Conservation (phyloP, 768 basidiomycete species). For the Pholiota microspora region DNA sequence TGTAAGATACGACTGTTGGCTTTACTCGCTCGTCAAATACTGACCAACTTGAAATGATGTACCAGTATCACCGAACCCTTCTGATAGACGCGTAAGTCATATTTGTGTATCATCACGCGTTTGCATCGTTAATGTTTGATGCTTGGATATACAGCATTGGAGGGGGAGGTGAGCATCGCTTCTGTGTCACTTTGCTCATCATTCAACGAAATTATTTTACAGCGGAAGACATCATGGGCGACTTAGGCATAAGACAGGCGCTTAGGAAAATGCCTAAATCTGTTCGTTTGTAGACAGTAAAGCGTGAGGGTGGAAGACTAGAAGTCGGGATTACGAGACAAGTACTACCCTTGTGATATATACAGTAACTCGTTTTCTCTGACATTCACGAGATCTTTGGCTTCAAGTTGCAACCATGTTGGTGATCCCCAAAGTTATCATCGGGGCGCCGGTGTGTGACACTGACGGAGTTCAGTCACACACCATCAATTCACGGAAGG, state of each 20-base stretch:
- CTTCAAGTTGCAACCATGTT: too few species aligned
- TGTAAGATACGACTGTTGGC: slow-evolving; percentile 25
- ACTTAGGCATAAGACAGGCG: slow-evolving; percentile 81
- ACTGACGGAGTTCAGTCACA: too few species aligned
- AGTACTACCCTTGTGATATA: too few species aligned
- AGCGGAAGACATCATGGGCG: slow-evolving; percentile 79
- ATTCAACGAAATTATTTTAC: slow-evolving; percentile 4
- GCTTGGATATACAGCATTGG: slow-evolving; percentile 37
- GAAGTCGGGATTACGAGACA: too few species aligned
- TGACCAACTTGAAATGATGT: slow-evolving; percentile 17
- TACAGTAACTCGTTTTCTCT: too few species aligned
- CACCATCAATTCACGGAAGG: not conserved
- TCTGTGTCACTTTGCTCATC: not conserved
- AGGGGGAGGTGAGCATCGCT: slow-evolving; percentile 52
- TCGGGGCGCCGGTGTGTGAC: too few species aligned
- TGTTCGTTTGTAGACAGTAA: slow-evolving; percentile 14
- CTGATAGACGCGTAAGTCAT: slow-evolving; percentile 58
- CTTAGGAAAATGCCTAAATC: slow-evolving; percentile 20
- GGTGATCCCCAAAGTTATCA: too few species aligned
- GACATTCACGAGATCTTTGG: too few species aligned
- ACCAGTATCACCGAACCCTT: slow-evolving; percentile 60
- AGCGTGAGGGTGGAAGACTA: too few species aligned
- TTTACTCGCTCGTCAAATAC: not conserved
- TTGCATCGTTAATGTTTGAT: not conserved
- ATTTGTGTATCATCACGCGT: not conserved